These are phyloP conservation scores for Plasmodium cynomolgi DNA, from an alignment of 169 alveolate genomes.

Conservation along the genomic window DNA sequence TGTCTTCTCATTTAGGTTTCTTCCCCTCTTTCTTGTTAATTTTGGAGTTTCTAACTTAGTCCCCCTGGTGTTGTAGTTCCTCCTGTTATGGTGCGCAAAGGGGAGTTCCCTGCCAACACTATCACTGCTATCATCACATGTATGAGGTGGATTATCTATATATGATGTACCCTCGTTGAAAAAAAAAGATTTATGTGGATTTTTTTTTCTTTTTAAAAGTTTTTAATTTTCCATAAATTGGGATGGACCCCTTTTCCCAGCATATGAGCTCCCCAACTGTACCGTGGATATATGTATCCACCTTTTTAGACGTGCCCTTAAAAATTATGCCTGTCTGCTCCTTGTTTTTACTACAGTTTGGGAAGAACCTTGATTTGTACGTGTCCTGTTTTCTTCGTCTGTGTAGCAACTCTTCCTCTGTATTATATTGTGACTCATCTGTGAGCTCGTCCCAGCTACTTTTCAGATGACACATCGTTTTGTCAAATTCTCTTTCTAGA, in stretches of 20 bases:
- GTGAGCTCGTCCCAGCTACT: not conserved
- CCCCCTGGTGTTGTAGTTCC: not conserved
- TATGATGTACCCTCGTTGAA: not conserved
- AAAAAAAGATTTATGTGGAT: not conserved
- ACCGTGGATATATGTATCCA: not conserved
- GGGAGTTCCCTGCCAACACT: not conserved
- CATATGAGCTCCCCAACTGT: not conserved
- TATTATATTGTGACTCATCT: not conserved
- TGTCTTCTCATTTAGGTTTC: not conserved
- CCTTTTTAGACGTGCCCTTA: not conserved
- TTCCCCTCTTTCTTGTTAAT: not conserved
- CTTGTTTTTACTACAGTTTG: not conserved
- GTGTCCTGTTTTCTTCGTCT: not conserved
- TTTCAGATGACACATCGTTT: not conserved
- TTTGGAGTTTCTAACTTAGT: not conserved
- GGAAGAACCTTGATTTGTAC: not conserved
- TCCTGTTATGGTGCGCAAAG: not conserved
- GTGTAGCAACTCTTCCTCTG: not conserved
- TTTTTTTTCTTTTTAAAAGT: conserved; percentile 14
- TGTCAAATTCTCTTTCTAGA: not conserved
- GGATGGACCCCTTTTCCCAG: not conserved
- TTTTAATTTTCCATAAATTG: conserved; percentile 3
- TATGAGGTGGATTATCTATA: not conserved
- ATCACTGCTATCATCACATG: not conserved
- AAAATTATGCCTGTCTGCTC: not conserved